Base-by-base conservation (phyloP, 1,139 yeast species). In the Taphrina deformans region DNA sequence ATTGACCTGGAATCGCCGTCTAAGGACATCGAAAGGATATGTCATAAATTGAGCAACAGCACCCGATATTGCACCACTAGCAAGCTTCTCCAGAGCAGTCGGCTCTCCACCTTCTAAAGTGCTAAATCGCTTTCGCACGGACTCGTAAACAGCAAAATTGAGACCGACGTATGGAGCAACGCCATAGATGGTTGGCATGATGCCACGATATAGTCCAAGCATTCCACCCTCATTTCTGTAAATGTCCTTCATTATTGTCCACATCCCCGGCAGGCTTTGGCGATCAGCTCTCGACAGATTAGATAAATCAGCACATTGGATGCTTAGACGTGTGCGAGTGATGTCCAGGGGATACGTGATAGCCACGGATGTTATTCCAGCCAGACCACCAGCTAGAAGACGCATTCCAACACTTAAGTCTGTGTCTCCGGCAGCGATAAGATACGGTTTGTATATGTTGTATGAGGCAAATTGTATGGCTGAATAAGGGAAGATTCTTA, bases 141-240 rank as follows among this genome's bases (percentile, higher is more conserved):
- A 84, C 72, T 93, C 98, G 77, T 92, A 93, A 53, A 90, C 84
- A 5, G 97, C 88, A 75, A 93, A 93, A 76, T 92, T 93, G 65
- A 93, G 82, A 2, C 97, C 97, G 51, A 90, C 97, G 72, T 92
- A 93, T 0, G 99, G 98, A 0, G 97, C 97, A 14, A 93, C 97
- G 0, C 98, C 98, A 69, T 89, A 76, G 1, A 92, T 84, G 0
- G 99, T 92, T 5, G 98, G 97, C 67, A 87, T 79, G 9, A 92
- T 79, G 2, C 99, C 99, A 65, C 93, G 80, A 73, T 89, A 93
- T 21, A 92, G 79, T 0, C 93, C 96, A 3, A 75, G 69, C 5
- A 89, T 38, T 0, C 97, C 97, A 31, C 99, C 98, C 76, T 93
- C 99, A 18, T 81, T 82, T 14, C 72, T 72, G 75, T 87, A 88